Evolutionary conservation across 441 rosid species (phyloP), one percentile per base, ranked within the genome.

Genomic region (Caryocar brasiliense): DNA sequence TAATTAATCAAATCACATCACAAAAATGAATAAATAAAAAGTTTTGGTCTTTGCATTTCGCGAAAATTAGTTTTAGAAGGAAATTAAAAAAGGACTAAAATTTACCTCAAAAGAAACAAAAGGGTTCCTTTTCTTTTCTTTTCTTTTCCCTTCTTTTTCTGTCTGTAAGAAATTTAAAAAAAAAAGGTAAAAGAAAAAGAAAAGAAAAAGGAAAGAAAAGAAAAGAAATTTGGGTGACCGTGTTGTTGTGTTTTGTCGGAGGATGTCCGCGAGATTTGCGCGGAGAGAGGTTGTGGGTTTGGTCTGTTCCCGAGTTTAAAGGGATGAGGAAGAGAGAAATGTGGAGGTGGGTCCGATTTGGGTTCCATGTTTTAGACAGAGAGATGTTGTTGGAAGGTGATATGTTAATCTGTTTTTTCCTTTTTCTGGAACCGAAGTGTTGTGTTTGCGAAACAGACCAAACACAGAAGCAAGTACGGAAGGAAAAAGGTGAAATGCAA

Each of bases 181-280:
- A 66, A 69, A 42, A 62, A 59, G 63, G 66, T 55, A 62, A 34
- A 7, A 45, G 43, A 43, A 43, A 18, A 14, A 35, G 34, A 48
- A 45, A 34, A 34, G 44, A 64, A 62, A 45, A 60, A 58, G 62
- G 68, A 53, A 57, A 40, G 14, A 45, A 29, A 30, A 47, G 9
- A 22, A 39, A 26, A 39, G 35, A 21, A n/a, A 40, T 21, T 15
- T 20, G 34, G 30, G 27, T 11, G 18, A 11, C 22, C 58, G 45
- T 26, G 7, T 18, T 38, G 15, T 38, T 51, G 48, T 61, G 35
- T 15, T 42, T n/a, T n/a, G n/a, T n/a, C n/a, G 30, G 46, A 10
- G 30, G 70, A 22, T n/a, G 52, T 38, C 29, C 44, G 75, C 79
- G 80, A 78, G 70, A 78, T 47, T 54, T 65, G 65, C 65, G 76